These are phyloP conservation scores for Hymenoscyphus occultus DNA, from an alignment of 2,329 filamentous ascomycete genomes.

Conservation along the genomic window DNA sequence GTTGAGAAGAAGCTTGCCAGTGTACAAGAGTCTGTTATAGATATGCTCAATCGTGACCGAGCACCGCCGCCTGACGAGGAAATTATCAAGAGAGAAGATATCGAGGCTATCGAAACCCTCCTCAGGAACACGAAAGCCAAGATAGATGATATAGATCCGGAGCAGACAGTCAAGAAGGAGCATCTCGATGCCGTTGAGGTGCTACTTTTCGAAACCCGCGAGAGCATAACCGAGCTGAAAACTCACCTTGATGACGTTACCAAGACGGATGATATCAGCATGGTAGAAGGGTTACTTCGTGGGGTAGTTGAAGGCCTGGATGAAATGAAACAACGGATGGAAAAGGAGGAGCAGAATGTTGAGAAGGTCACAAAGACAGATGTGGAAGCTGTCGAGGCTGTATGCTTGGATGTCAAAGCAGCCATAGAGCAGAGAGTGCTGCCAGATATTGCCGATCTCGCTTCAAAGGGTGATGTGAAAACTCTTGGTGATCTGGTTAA, in stretches of 20 bases:
- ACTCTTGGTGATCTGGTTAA: slow-evolving; percentile 68
- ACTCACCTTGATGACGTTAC: slow-evolving; percentile 67
- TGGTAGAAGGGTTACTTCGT: slow-evolving; percentile 73
- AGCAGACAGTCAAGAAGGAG: slow-evolving; percentile 65
- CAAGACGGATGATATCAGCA: slow-evolving; percentile 74
- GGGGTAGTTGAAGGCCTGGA: slow-evolving; percentile 75
- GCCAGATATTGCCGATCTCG: slow-evolving; percentile 66
- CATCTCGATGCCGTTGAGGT: slow-evolving; percentile 52
- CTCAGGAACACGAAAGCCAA: slow-evolving; percentile 85
- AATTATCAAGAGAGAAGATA: slow-evolving; percentile 73
- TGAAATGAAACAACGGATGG: slow-evolving; percentile 56
- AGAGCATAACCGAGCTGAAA: slow-evolving; percentile 64
- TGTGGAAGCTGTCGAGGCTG: slow-evolving; percentile 73
- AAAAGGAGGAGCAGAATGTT: slow-evolving; percentile 42
- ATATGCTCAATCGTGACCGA: slow-evolving; percentile 44
- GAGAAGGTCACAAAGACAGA: slow-evolving; percentile 77
- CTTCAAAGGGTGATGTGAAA: slow-evolving; percentile 73
- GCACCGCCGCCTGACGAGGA: slow-evolving; percentile 38
- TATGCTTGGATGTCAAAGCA: slow-evolving; percentile 81
- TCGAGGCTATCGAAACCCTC: slow-evolving; percentile 85
- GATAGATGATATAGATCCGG: slow-evolving; percentile 77
- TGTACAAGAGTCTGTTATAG: slow-evolving; percentile 58
- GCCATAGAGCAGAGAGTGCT: slow-evolving; percentile 71
- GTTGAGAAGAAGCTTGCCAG: slow-evolving; percentile 53
- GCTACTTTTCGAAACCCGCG: slow-evolving; percentile 71